phyloP scores from a whole-genome alignment of 2,329 filamentous ascomycete species.

The Colletotrichum tofieldiae region DNA sequence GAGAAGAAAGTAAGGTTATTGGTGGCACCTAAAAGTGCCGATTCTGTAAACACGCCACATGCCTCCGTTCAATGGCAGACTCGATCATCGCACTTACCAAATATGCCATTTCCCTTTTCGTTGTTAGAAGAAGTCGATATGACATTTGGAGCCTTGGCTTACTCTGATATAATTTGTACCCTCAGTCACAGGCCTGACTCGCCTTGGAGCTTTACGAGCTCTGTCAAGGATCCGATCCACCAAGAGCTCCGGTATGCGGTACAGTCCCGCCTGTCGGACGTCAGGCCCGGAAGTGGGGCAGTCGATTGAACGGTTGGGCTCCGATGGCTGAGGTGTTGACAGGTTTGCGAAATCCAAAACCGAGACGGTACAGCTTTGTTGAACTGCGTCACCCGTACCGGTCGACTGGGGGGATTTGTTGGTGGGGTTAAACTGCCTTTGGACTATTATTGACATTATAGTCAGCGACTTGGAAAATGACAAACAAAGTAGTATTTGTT shows the following conservation, averaged over 20 bases:
- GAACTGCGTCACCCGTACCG: neutral
- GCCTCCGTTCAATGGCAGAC: neutral
- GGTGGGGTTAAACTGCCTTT: constrained; percentile 34
- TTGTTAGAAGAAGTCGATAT: neutral
- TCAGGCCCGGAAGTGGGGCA: constrained; percentile 1
- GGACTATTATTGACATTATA: constrained; percentile 15
- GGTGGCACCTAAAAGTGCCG: constrained; percentile 14
- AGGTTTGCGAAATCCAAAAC: constrained; percentile 32
- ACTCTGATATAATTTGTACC: constrained; percentile 47
- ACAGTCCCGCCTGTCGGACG: neutral
- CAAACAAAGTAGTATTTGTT: neutral
- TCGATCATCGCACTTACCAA: constrained; percentile 45
- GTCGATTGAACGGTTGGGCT: neutral
- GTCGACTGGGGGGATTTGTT: neutral
- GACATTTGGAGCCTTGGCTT: constrained; percentile 1
- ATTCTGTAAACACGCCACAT: neutral
- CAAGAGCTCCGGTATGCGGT: constrained; percentile 47
- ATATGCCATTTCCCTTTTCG: constrained; percentile 49
- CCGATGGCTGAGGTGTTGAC: constrained; percentile 7
- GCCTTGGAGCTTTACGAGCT: constrained; percentile 41
- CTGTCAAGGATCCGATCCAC: constrained; percentile 47
- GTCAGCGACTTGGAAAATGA: neutral
- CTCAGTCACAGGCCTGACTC: constrained; percentile 13
- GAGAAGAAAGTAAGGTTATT: constrained; percentile 50
- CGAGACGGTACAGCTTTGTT: constrained; percentile 18